Evolutionary conservation across 192 early-diverging fungal genomes (phyloP).

Genomic region (Diversispora epigaea): DNA sequence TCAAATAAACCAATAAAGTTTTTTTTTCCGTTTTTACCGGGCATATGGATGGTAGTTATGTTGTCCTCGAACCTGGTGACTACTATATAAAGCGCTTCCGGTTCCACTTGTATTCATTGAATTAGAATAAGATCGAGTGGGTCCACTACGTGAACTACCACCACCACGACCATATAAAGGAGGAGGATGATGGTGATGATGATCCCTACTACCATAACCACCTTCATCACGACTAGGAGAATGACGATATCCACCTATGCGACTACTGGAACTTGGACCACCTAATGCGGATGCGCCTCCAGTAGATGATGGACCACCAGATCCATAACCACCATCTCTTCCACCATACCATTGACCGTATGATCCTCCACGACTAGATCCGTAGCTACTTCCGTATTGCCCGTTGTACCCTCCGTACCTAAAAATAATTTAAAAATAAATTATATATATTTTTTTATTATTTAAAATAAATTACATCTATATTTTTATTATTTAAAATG

Average conservation of each 20-base stretch:
- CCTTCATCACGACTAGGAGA: conserved; percentile 27
- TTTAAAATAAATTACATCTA: conserved; percentile 27
- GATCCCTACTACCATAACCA: conserved; percentile 19
- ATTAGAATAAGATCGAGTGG: conserved; percentile 30
- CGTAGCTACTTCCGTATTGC: conserved; percentile 29
- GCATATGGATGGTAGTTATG: conserved; percentile 48
- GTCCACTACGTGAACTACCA: conserved; percentile 24
- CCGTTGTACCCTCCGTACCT: conserved; percentile 33
- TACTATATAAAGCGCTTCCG: conserved; percentile 44
- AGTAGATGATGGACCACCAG: conserved; percentile 28
- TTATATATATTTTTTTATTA: conserved; percentile 6
- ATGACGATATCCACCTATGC: conserved; percentile 22
- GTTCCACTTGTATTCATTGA: conserved; percentile 21
- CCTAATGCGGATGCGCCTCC: conserved; percentile 17
- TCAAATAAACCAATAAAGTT: no score
- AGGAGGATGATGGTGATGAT: conserved; percentile 23
- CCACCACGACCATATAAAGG: conserved; percentile 20
- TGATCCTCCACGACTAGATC: conserved; percentile 36
- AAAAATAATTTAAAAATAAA: background rate
- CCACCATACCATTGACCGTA: conserved; percentile 31
- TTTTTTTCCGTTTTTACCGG: background rate
- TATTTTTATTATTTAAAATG: conserved; percentile 34
- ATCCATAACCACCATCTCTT: conserved; percentile 17
- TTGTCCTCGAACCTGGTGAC: conserved; percentile 38
- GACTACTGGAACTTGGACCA: conserved; percentile 23